phyloP scores from a whole-genome alignment of 805 yeast genomes.

The Yarrowia divulgata region DNA sequence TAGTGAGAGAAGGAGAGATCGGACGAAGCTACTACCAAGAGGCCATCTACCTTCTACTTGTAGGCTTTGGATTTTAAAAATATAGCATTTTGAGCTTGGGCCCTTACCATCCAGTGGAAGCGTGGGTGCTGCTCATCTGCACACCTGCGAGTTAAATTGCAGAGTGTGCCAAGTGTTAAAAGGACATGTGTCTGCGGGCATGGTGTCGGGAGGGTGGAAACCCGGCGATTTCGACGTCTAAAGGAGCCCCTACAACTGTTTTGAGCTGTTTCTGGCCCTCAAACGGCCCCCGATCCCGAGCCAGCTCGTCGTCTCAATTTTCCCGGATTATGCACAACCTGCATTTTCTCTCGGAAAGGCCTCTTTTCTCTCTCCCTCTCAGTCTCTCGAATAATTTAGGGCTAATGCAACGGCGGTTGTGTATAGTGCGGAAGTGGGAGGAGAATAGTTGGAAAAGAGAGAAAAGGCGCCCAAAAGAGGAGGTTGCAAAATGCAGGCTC shows the following conservation, averaged over 20 bases:
- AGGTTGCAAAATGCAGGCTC: background rate
- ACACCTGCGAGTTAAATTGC: background rate
- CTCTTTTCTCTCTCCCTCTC: background rate
- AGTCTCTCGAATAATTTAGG: no score
- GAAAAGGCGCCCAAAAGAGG: background rate
- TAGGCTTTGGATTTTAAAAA: background rate
- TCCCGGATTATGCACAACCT: conserved; percentile 23
- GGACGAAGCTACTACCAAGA: background rate
- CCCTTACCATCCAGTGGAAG: background rate
- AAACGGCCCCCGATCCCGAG: background rate
- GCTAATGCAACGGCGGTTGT: background rate
- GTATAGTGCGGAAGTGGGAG: background rate
- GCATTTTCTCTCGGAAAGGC: conserved; percentile 11
- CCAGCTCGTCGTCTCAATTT: background rate
- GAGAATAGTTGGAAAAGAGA: background rate
- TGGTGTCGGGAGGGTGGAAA: background rate
- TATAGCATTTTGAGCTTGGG: background rate
- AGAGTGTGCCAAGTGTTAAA: background rate
- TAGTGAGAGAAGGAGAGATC: background rate
- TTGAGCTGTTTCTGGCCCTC: background rate
- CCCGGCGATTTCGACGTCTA: background rate
- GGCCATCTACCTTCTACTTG: background rate
- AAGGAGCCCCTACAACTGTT: background rate
- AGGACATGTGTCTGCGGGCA: background rate
- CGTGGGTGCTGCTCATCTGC: background rate